Conservation (phyloP, 305 asterid species). For the Fraxinus nigra region DNA sequence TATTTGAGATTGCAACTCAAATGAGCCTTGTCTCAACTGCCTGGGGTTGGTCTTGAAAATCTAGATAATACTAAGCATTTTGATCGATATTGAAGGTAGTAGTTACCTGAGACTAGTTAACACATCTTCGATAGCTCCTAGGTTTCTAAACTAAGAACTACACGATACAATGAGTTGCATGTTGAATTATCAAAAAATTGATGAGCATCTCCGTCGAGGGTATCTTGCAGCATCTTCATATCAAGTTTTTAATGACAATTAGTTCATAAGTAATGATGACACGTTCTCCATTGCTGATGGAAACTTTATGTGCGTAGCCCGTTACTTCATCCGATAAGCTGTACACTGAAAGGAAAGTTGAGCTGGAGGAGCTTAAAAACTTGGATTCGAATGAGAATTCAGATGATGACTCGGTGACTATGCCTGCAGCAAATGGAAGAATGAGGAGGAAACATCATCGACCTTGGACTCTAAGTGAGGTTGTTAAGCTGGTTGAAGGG, state of each 20-base stretch:
- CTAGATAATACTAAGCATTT: neutral
- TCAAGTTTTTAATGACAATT: conserved; percentile 2
- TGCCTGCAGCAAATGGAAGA: conserved; percentile 60
- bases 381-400: conserved; percentile 46
- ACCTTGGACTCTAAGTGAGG: conserved; percentile 92
- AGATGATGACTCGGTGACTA: conserved; percentile 49
- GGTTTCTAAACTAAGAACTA: conserved; percentile 9
- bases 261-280: neutral
- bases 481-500: conserved; percentile 90
- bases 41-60: neutral
- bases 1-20: conserved; percentile 6
- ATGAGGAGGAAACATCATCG: conserved; percentile 96
- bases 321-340: conserved; percentile 39
- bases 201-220: neutral
- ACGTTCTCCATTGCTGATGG: conserved; percentile 1
- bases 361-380: conserved; percentile 44
- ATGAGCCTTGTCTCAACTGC: neutral
- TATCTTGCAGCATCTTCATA: conserved; percentile 12
- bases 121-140: neutral
- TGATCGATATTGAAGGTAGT: neutral
- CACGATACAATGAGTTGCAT: conserved; percentile 16
- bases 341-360: conserved; percentile 40
- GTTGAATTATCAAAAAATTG: conserved; percentile 1
- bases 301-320: conserved; percentile 35
- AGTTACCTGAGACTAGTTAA: neutral